Conservation (phyloP, 345 rosid genomes). For the Citrus unshiu region DNA sequence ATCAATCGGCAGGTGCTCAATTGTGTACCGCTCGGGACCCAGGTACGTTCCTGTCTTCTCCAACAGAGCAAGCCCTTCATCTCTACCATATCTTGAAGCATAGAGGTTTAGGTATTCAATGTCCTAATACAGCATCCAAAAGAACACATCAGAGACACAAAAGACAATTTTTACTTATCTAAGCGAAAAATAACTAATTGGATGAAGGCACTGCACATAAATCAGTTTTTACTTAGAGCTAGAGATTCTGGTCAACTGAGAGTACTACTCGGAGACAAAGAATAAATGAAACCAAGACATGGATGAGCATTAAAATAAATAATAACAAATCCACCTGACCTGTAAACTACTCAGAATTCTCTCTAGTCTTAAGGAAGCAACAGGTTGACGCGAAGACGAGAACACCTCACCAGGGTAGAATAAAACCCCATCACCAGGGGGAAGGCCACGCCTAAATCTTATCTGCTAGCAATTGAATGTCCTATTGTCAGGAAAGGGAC, state of each 20-base stretch:
- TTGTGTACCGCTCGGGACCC: constrained; percentile 92
- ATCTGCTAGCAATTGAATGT: constrained; percentile 41
- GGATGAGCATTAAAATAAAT: neutral
- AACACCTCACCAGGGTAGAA: constrained; percentile 94
- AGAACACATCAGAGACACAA: neutral
- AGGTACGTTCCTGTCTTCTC: constrained; percentile 83
- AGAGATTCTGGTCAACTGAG: neutral
- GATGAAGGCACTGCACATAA: neutral
- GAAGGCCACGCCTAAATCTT: constrained; percentile 83
- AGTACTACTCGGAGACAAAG: neutral
- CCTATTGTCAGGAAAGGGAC: neutral
- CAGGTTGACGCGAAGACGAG: constrained; percentile 73
- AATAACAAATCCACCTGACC: constrained; percentile 36
- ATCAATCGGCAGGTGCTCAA: constrained; percentile 81
- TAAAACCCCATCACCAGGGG: constrained; percentile 94
- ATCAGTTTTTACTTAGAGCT: neutral
- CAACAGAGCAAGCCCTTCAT: constrained; percentile 66
- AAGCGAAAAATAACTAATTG: neutral
- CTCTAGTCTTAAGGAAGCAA: constrained; percentile 86
- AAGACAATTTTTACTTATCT: neutral
- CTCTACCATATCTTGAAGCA: constrained; percentile 68
- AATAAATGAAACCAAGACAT: neutral
- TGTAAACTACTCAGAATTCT: constrained; percentile 93
- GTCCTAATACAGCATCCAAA: constrained; percentile 38
- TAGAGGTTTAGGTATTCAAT: constrained; percentile 78